phyloP scores from a whole-genome alignment of 306 rosid genomes.

The Morella rubra region DNA sequence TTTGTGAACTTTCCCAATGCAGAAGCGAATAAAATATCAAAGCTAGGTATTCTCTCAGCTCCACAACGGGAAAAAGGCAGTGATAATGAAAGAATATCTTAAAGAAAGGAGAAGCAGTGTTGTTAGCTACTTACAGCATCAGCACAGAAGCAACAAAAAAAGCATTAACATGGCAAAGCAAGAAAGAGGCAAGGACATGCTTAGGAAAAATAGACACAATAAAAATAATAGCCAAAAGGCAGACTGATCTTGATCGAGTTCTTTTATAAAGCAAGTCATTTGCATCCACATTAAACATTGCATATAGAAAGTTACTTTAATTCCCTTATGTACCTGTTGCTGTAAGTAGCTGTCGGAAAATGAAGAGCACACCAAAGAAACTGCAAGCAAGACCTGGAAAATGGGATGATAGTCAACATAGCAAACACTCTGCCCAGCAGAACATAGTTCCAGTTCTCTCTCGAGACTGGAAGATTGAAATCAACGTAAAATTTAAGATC shows the following conservation, averaged over 20 bases:
- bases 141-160: background rate
- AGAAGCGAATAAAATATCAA: background rate
- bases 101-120: background rate
- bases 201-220: constrained; percentile 2
- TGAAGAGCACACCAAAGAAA: constrained; percentile 75
- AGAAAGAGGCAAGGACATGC: background rate
- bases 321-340: constrained; percentile 52
- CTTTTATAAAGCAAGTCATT: background rate
- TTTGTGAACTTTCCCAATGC: constrained; percentile 8
- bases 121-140: no score
- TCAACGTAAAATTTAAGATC: background rate
- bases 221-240: background rate
- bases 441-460: background rate
- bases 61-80: background rate
- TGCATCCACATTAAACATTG: background rate
- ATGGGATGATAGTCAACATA: constrained; percentile 14
- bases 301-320: constrained; percentile 22
- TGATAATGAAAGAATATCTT: background rate
- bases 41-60: constrained; percentile 1
- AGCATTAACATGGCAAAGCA: constrained; percentile 11
- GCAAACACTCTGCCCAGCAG: constrained; percentile 17
- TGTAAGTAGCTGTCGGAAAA: constrained; percentile 56
- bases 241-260: background rate
- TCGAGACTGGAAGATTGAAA: background rate
- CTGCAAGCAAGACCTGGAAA: constrained; percentile 81